Evolutionary conservation across 495 filamentous ascomycete genomes (phyloP).

Genomic region (Aspergillus funiculosus): DNA sequence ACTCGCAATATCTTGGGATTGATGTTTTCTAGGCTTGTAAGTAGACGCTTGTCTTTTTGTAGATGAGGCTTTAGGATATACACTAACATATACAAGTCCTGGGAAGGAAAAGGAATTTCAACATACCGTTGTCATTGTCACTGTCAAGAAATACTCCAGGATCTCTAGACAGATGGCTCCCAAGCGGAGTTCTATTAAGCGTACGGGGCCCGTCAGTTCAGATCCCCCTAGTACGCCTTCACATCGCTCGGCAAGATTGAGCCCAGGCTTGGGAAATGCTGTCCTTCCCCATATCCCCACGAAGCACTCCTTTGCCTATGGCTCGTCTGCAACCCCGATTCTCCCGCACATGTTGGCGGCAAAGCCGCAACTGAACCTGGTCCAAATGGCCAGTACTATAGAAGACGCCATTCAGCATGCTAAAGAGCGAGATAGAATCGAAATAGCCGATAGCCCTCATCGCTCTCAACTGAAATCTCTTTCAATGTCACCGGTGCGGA

Average conservation of each 20-base stretch:
- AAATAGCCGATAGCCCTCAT: not conserved
- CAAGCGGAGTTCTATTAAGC: not conserved
- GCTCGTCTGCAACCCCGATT: conserved; percentile 23
- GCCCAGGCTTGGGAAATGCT: conserved; percentile 11
- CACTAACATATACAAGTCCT: too few relatives aligned
- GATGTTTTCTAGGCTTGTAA: too few relatives aligned
- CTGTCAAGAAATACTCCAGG: not conserved
- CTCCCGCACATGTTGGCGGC: conserved; percentile 23
- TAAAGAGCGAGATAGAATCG: conserved; percentile 21
- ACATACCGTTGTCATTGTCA: too few relatives aligned
- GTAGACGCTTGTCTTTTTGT: too few relatives aligned
- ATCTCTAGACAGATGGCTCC: not conserved
- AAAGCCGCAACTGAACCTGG: conserved; percentile 19
- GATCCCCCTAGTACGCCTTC: conserved; percentile 10
- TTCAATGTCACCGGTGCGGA: conserved; percentile 18
- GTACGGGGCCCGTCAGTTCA: not conserved
- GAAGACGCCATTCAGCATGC: conserved; percentile 22
- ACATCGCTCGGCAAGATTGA: conserved; percentile 13
- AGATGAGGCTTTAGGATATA: not conserved
- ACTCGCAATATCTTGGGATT: too few relatives aligned
- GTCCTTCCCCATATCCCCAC: conserved; percentile 27
- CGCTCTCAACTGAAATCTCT: conserved; percentile 13
- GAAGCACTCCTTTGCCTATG: conserved; percentile 33
- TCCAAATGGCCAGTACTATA: conserved; percentile 24
- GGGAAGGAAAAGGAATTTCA: too few relatives aligned